A percentile compares a stretch with the other conserved stretches of the same genome.
Conservation (phyloP, 2,329 filamentous ascomycete genomes). For the Fusarium transvaalense region DNA sequence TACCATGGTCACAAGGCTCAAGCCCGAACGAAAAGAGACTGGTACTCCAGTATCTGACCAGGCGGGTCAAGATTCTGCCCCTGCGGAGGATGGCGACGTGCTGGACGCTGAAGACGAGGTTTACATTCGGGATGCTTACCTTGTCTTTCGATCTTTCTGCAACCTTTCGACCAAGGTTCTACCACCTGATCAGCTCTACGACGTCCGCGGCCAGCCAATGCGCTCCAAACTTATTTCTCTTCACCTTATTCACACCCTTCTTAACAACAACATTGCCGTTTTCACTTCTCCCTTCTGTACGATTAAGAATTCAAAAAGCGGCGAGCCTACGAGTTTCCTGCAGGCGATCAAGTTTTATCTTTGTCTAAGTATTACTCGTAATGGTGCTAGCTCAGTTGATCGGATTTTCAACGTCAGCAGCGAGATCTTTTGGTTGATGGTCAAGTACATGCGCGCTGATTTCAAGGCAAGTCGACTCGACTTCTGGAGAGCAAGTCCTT, state of each 20-base stretch:
- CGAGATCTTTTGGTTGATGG: slow-evolving; percentile 98
- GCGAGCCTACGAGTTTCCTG: slow-evolving; percentile 88
- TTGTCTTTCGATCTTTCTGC: slow-evolving; percentile 97
- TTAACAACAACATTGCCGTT: slow-evolving; percentile 92
- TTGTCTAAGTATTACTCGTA: slow-evolving; percentile 92
- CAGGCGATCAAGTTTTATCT: slow-evolving; percentile 98
- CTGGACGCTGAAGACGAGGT: slow-evolving; percentile 88
- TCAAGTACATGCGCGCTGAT: slow-evolving; percentile 91
- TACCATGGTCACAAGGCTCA: slow-evolving; percentile 74
- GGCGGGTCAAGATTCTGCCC: slow-evolving; percentile 65
- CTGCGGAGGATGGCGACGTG: slow-evolving; percentile 69
- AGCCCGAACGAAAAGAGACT: slow-evolving; percentile 59
- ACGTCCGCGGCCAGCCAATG: slow-evolving; percentile 95
- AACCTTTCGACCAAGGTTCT: slow-evolving; percentile 95
- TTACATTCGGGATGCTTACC: slow-evolving; percentile 95
- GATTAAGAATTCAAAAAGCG: slow-evolving; percentile 90
- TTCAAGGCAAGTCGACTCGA: slow-evolving; percentile 76
- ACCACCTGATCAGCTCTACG: slow-evolving; percentile 89
- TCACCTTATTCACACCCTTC: slow-evolving; percentile 92
- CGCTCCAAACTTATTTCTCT: slow-evolving; percentile 95
- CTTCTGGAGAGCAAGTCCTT: background rate
- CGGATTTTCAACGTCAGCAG: slow-evolving; percentile 94
- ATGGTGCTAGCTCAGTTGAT: slow-evolving; percentile 92
- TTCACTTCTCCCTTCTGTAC: slow-evolving; percentile 94
- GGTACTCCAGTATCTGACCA: slow-evolving; percentile 64